Evolutionary conservation across 2,329 filamentous ascomycete species (phyloP).

Genomic region (Botryotinia narcissicola): DNA sequence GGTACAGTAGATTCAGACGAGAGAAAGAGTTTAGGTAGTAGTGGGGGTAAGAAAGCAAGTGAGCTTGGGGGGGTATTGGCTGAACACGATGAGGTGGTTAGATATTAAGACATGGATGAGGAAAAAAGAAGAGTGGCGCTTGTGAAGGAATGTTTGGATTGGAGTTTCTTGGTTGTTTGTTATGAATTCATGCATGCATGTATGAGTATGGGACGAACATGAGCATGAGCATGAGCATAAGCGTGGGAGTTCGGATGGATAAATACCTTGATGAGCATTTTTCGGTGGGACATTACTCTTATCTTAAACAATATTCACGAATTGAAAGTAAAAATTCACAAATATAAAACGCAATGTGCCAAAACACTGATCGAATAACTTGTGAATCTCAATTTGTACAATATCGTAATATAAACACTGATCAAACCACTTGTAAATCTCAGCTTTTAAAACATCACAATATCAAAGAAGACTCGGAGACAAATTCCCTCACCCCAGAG

Average conservation of each 20-base stretch:
- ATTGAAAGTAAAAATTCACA: not conserved
- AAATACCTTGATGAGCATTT: not conserved
- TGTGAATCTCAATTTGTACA: not conserved
- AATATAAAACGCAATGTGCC: not conserved
- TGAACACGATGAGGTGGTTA: slow-evolving; percentile 11
- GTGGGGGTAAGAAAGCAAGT: not conserved
- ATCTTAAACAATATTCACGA: not conserved
- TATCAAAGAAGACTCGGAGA: not conserved
- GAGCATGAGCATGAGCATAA: not conserved
- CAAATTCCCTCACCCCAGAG: not conserved
- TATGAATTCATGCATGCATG: not conserved
- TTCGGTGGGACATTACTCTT: no score
- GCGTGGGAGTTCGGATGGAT: not conserved
- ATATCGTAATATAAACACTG: no score
- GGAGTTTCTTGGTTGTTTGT: not conserved
- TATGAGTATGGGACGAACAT: not conserved
- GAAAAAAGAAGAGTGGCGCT: not conserved
- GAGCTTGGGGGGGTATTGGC: slow-evolving; percentile 1
- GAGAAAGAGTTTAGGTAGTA: not conserved
- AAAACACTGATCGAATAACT: not conserved
- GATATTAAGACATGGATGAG: not conserved
- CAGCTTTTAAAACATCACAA: not conserved
- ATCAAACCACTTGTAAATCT: not conserved
- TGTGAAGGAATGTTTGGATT: not conserved
- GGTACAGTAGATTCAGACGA: not conserved